These are phyloP conservation scores for Trapa incisa DNA, from an alignment of 345 rosid species.

Conservation along the genomic window DNA sequence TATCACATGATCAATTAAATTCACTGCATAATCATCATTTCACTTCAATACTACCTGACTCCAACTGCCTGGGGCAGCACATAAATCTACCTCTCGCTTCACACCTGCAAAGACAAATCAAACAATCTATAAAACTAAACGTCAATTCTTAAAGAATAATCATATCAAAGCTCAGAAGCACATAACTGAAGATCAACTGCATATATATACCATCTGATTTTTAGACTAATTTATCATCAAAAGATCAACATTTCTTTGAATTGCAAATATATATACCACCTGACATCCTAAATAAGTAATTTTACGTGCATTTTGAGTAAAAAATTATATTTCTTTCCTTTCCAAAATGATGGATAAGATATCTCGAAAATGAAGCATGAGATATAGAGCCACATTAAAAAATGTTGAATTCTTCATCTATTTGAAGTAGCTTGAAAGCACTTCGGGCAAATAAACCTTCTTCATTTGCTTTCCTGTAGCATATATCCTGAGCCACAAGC, in stretches of 20 bases:
- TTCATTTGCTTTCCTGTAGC: constrained; percentile 90
- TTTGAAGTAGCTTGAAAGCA: constrained; percentile 92
- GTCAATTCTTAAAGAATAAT: background rate
- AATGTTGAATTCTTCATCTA: constrained; percentile 91
- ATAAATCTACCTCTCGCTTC: constrained; percentile 83
- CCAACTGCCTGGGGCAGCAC: constrained; percentile 99
- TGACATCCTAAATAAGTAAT: background rate
- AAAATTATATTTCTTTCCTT: background rate
- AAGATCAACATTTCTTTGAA: background rate
- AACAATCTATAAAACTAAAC: background rate
- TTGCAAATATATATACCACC: background rate
- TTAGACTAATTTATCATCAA: too few species aligned
- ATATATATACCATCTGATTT: too few species aligned
- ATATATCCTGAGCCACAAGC: constrained; percentile 50
- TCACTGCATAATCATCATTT: background rate
- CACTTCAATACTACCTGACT: constrained; percentile 52
- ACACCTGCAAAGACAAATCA: constrained; percentile 42
- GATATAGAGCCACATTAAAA: constrained; percentile 44
- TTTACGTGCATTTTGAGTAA: background rate
- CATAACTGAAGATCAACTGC: too few species aligned
- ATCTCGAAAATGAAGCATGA: background rate
- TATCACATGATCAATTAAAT: too few species aligned
- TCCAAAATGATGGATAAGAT: background rate
- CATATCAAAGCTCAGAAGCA: background rate
- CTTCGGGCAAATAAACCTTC: constrained; percentile 99